A percentile compares a stretch with the other conserved stretches of the same genome.
phyloP scores from a whole-genome alignment of 805 yeast species.

The Trichomonascus vanleenenianus region DNA sequence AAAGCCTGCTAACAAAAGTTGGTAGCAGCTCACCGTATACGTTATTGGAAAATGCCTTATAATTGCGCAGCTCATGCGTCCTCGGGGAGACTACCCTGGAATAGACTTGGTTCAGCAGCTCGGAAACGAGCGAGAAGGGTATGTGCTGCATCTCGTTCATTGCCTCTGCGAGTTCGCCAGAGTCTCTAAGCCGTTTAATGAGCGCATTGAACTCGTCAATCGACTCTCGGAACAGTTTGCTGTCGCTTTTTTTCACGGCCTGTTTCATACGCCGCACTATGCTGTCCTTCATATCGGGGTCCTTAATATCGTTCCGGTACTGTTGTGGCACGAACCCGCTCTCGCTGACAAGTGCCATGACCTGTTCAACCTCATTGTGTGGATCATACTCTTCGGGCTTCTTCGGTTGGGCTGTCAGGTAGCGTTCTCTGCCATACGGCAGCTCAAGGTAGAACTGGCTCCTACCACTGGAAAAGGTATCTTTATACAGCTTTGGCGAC shows the following conservation, averaged over 20 bases:
- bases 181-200: constrained; percentile 31
- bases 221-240: constrained; percentile 22
- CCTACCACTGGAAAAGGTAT: neutral
- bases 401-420: constrained; percentile 12
- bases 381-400: constrained; percentile 48
- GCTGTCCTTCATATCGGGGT: constrained; percentile 26
- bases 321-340: constrained; percentile 34
- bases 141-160: constrained; percentile 20
- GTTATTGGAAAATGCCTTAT: constrained; percentile 81
- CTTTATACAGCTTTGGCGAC: neutral
- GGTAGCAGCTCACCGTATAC: constrained; percentile 92
- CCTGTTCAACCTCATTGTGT: constrained; percentile 49
- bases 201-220: constrained; percentile 40
- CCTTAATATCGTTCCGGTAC: constrained; percentile 23
- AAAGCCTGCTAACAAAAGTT: constrained; percentile 58
- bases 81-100: constrained; percentile 73
- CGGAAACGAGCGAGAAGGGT: constrained; percentile 42
- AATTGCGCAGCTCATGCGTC: constrained; percentile 52
- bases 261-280: constrained; percentile 25
- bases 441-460: constrained; percentile 9
- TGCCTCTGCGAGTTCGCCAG: constrained; percentile 27
- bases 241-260: constrained; percentile 25
- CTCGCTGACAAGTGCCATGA: constrained; percentile 37
- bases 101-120: constrained; percentile 64
- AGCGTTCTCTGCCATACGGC: constrained; percentile 17